These are phyloP conservation scores for Blastobotrys persicus DNA, from an alignment of 1,139 yeast species.

Conservation along the genomic window DNA sequence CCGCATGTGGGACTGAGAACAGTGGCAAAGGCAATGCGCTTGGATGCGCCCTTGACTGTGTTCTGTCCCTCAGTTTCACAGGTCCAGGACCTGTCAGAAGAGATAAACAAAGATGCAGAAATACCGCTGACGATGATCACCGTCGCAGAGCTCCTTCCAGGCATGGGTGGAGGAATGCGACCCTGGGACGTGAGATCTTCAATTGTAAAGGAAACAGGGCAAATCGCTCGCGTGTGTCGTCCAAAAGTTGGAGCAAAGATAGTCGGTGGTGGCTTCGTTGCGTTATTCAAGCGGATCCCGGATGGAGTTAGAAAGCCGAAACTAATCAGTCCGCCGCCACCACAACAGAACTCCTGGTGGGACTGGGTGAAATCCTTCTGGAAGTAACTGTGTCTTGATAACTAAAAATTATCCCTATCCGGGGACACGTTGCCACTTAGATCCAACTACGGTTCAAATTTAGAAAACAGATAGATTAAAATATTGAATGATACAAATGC, in stretches of 20 bases:
- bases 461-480: too few relatives aligned
- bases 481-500: not conserved
- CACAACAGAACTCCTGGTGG: not conserved
- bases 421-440: too few relatives aligned
- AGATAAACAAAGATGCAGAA: constrained; percentile 34
- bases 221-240: constrained; percentile 44
- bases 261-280: constrained; percentile 50
- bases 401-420: too few relatives aligned
- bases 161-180: constrained; percentile 43
- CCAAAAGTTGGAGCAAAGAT: constrained; percentile 47
- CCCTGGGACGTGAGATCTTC: constrained; percentile 37
- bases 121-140: constrained; percentile 39
- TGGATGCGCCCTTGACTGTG: constrained; percentile 44
- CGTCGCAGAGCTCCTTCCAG: constrained; percentile 45
- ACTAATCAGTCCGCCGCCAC: not conserved
- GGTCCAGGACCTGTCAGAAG: constrained; percentile 34
- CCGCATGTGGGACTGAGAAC: constrained; percentile 37
- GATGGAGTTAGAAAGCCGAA: constrained; percentile 8
- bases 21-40: constrained; percentile 37
- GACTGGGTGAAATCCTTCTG: not conserved
- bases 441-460: too few relatives aligned
- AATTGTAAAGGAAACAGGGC: constrained; percentile 40
- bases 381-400: too few relatives aligned
- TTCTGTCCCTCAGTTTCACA: constrained; percentile 50
- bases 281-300: constrained; percentile 29